Evolutionary conservation across 495 filamentous ascomycete species (phyloP), one percentile per base, ranked within the genome.

Genomic region (Neurospora sp.): DNA sequence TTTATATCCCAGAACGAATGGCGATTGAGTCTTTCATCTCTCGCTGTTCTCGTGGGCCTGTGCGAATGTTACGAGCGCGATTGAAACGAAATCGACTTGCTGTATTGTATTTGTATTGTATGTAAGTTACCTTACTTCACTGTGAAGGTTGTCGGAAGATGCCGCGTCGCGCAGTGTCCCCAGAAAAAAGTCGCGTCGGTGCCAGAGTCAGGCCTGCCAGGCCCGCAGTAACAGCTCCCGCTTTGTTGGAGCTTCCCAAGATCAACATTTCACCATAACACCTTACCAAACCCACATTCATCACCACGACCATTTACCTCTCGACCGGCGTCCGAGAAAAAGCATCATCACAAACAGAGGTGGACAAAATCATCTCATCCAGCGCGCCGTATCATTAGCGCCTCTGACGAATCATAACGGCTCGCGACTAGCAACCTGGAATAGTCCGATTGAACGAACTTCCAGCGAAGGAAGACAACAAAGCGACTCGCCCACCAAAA

Each of bases 141-240:
- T 66, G 54, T 66, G 7, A 31, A 35, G 54, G 27, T 35, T 66
- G 54, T 27, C 70, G 70, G 73, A 72, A 75, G 38, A 69, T 75
- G 42, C 73, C 73, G 73, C 39, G 73, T 69, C 73, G 73, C 73
- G 73, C 70, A 66, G 54, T 60, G 62, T 39, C 42, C 62, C 73
- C 49, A 41, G 20, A 54, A 75, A 74, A 75, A 75, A 75, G 73
- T 75, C 73, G 73, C 73, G 73, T 75, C 73, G 20, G 49, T 70
- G 71, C 39, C 70, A 35, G 20, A 31, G 54, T 27, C 27, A 66
- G 54, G 54, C 54, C 27, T 62, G 27, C 10, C 41, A 54, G 20
- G 54, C 54, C 54, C 23, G 54, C 54, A 66, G 54, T 35, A 66
- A 66, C 14, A 66, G 27, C 54, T 66, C 27, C 27, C 54, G 41